phyloP scores from a whole-genome alignment of 1,284 basidiomycete species.

The Ceratobasidium sp. region DNA sequence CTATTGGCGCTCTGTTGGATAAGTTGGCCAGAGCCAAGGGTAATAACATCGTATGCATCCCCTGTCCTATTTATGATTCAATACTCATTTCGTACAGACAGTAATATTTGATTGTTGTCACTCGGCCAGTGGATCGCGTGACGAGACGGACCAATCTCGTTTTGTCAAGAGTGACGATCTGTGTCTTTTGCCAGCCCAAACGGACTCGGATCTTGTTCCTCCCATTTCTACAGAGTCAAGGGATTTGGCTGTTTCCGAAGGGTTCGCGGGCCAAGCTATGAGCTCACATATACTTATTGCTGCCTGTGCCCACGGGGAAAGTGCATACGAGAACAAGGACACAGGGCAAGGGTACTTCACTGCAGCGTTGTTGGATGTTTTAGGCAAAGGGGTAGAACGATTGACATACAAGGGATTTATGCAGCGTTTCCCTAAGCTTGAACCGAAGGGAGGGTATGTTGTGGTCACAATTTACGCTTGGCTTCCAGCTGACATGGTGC shows the following conservation, averaged over 20 bases:
- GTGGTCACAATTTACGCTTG: neutral
- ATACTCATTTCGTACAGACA: neutral
- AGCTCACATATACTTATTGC: neutral
- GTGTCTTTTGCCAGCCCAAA: neutral
- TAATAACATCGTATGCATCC: neutral
- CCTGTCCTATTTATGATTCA: neutral
- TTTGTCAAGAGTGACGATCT: neutral
- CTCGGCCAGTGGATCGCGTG: neutral
- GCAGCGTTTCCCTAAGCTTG: neutral
- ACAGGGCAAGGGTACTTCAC: neutral
- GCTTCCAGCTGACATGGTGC: neutral
- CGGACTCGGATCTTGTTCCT: neutral
- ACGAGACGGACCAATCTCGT: neutral
- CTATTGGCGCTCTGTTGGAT: neutral
- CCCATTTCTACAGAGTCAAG: neutral
- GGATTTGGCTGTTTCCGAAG: neutral
- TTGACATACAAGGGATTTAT: neutral
- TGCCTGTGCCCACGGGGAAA: neutral
- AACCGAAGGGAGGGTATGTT: neutral
- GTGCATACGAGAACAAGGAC: neutral
- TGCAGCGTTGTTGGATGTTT: neutral
- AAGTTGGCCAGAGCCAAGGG: neutral
- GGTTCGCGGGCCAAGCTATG: neutral
- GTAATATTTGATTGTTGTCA: constrained; percentile 5
- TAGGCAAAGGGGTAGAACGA: neutral